A percentile compares a stretch with the other conserved stretches of the same genome.
These are phyloP conservation scores for Gnaphalium uliginosum DNA, from an alignment of 129 eudicot species.

Conservation along the genomic window DNA sequence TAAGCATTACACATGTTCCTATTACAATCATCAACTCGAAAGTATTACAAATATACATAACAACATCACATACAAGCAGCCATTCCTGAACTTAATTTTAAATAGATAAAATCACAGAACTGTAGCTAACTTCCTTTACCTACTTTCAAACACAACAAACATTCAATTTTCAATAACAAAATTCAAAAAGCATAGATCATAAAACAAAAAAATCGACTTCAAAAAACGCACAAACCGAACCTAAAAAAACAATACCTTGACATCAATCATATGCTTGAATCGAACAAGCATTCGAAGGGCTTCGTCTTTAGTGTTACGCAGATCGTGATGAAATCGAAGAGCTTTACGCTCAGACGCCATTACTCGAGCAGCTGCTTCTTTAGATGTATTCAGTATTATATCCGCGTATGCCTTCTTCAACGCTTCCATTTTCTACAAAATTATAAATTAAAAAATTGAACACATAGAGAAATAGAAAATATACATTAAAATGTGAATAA, in stretches of 20 bases:
- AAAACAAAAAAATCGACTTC: background rate
- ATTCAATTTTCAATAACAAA: background rate
- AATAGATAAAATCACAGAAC: conserved; percentile 12
- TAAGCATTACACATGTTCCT: background rate
- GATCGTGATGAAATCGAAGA: conserved; percentile 43
- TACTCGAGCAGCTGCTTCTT: conserved; percentile 73
- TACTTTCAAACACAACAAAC: conserved; percentile 4
- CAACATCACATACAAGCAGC: background rate
- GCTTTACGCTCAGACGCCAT: conserved; percentile 67
- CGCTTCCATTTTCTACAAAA: conserved; percentile 47
- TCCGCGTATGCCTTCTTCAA: conserved; percentile 83
- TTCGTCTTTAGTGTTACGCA: conserved; percentile 50
- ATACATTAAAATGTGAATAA: conserved; percentile 2
- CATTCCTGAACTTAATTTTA: no score
- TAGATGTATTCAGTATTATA: conserved; percentile 68
- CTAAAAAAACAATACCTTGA: conserved; percentile 43
- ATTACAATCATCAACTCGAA: background rate
- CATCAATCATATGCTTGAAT: conserved; percentile 53
- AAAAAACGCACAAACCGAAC: background rate
- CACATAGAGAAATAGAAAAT: background rate
- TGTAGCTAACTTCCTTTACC: background rate
- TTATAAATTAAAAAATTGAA: conserved; percentile 6
- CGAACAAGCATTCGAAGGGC: conserved; percentile 51
- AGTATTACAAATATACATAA: no score
- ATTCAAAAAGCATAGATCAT: background rate